These are phyloP conservation scores for Dillenia suffruticosa DNA, from an alignment of 164 flowering plant genomes.

Conservation along the genomic window DNA sequence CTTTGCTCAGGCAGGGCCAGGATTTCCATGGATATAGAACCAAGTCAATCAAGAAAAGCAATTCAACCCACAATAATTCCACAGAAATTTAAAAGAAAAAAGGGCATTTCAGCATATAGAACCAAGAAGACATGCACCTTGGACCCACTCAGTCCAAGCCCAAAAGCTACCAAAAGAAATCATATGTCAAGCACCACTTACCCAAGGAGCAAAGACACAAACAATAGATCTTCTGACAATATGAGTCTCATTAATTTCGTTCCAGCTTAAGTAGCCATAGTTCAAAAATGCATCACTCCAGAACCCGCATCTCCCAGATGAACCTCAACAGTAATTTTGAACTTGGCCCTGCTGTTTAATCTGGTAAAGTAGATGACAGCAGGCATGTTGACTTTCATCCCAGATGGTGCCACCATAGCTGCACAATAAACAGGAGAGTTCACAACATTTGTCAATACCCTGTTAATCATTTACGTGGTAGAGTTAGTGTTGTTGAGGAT, in stretches of 20 bases:
- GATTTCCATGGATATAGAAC: slow-evolving; percentile 8
- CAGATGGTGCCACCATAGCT: slow-evolving; percentile 9
- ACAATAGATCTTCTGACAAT: slow-evolving; percentile 30
- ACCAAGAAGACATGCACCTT: too few species aligned
- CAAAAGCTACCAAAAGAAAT: too few species aligned
- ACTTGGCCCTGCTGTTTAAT: slow-evolving; percentile 21
- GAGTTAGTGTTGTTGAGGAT: slow-evolving; percentile 19
- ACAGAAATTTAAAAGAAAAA: too few species aligned
- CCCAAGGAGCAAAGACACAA: slow-evolving; percentile 21
- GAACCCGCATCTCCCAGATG: slow-evolving; percentile 11
- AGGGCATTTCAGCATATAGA: too few species aligned
- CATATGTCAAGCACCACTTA: background rate
- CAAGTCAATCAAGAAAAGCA: too few species aligned
- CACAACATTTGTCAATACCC: slow-evolving; percentile 18
- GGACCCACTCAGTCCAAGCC: too few species aligned
- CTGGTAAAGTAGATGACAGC: slow-evolving; percentile 6
- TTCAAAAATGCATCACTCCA: slow-evolving; percentile 17
- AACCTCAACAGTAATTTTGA: slow-evolving; percentile 15
- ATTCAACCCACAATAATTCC: too few species aligned
- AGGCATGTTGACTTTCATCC: slow-evolving; percentile 11
- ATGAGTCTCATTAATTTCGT: slow-evolving; percentile 28
- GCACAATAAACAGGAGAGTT: slow-evolving; percentile 13
- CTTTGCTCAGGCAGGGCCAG: too few species aligned
- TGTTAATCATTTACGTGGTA: slow-evolving; percentile 5
- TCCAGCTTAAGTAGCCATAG: slow-evolving; percentile 29